phyloP scores from a whole-genome alignment of 805 yeast species.

The Spathaspora sp. region DNA sequence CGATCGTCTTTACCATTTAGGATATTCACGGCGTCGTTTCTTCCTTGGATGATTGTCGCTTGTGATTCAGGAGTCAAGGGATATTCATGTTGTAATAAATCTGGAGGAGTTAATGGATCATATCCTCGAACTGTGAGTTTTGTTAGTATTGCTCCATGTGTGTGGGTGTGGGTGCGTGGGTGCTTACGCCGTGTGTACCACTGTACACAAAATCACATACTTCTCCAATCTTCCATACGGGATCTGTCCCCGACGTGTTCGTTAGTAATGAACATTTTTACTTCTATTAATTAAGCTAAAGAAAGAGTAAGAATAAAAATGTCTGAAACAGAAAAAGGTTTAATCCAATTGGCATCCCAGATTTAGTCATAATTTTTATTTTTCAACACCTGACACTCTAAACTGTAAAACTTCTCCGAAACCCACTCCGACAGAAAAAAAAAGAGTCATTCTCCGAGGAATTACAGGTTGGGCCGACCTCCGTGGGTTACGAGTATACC shows the following conservation, averaged over 20 bases:
- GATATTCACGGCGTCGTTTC: slow-evolving; percentile 70
- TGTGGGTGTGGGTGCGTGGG: neutral
- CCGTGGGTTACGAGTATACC: neutral
- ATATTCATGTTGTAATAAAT: slow-evolving; percentile 80
- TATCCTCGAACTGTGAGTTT: slow-evolving; percentile 57
- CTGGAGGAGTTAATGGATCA: slow-evolving; percentile 96
- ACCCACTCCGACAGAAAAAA: too few relatives aligned
- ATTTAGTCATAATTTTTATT: neutral
- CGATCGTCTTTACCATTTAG: slow-evolving; percentile 84
- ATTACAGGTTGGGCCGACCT: too few relatives aligned
- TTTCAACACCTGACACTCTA: neutral
- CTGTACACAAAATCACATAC: slow-evolving; percentile 25
- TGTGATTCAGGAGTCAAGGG: slow-evolving; percentile 62
- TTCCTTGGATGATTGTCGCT: slow-evolving; percentile 65
- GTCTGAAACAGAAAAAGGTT: neutral
- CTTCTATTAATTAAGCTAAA: neutral
- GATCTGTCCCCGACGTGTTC: slow-evolving; percentile 80
- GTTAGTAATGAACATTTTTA: slow-evolving; percentile 75
- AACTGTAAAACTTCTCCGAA: too few relatives aligned
- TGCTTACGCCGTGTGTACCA: neutral
- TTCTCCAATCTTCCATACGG: slow-evolving; percentile 54
- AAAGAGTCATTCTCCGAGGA: too few relatives aligned
- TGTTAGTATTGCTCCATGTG: neutral
- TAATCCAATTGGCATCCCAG: neutral
- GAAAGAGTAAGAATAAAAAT: neutral